A percentile compares a stretch with the other conserved stretches of the same genome.
These are phyloP conservation scores for Russula virescens DNA, from an alignment of 768 basidiomycete species.

Conservation along the genomic window DNA sequence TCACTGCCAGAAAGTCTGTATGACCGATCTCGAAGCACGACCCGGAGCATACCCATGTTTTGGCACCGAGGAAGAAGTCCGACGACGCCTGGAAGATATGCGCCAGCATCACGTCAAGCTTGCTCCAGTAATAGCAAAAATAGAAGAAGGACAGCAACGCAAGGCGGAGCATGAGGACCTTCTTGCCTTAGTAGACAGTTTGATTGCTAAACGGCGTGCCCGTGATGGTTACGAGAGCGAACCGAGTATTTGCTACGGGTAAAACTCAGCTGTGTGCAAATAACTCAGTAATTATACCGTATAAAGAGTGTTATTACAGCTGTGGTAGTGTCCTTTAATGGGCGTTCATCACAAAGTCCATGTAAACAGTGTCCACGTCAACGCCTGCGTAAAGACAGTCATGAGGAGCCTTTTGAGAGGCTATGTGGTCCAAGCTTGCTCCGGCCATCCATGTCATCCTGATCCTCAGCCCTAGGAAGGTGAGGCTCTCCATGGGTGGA, in stretches of 20 bases:
- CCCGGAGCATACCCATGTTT: background rate
- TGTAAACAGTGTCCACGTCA: background rate
- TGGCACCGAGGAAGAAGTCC: background rate
- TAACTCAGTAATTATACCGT: background rate
- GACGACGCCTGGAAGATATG: background rate
- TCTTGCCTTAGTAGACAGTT: background rate
- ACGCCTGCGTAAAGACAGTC: background rate
- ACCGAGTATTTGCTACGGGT: too few relatives aligned
- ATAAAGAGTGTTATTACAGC: background rate
- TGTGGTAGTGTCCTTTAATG: background rate
- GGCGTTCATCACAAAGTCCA: background rate
- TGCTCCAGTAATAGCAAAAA: background rate
- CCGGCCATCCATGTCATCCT: too few relatives aligned
- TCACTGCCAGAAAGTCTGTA: background rate
- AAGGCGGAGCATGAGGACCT: background rate
- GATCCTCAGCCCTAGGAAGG: too few relatives aligned
- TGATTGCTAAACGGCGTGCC: background rate
- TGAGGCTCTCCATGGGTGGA: too few relatives aligned
- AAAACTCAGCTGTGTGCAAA: background rate
- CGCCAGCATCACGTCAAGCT: background rate
- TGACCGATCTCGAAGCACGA: background rate
- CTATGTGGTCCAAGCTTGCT: background rate
- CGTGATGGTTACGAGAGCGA: background rate
- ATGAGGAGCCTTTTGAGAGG: background rate
- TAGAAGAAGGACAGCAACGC: background rate